These are phyloP conservation scores for Veloboletus limbatus DNA, from an alignment of 1,284 basidiomycete species.

Conservation along the genomic window DNA sequence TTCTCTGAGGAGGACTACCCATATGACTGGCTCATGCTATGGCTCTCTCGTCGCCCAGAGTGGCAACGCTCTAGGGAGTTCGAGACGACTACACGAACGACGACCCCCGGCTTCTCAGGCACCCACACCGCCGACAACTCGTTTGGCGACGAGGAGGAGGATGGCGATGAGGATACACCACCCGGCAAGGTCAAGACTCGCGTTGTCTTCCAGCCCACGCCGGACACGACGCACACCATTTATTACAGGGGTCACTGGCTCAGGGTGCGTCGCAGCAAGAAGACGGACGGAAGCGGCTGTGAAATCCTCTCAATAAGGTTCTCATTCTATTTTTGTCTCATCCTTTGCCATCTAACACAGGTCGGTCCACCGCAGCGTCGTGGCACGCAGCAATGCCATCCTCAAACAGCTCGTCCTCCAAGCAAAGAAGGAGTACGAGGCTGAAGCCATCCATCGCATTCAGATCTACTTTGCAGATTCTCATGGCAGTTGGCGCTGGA, in stretches of 20 bases:
- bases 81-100: slow-evolving; percentile 73
- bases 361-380: slow-evolving; percentile 52
- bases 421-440: slow-evolving; percentile 83
- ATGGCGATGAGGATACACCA: slow-evolving; percentile 48
- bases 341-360: slow-evolving; percentile 10
- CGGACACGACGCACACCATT: slow-evolving; percentile 80
- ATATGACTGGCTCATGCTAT: slow-evolving; percentile 81
- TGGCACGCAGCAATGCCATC: slow-evolving; percentile 74
- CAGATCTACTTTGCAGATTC: slow-evolving; percentile 84
- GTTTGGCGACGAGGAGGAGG: slow-evolving; percentile 63
- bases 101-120: slow-evolving; percentile 48
- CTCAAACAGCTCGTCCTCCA: slow-evolving; percentile 83
- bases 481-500: slow-evolving; percentile 83
- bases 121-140: slow-evolving; percentile 51
- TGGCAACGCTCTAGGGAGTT: slow-evolving; percentile 84
- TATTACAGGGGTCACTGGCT: slow-evolving; percentile 81
- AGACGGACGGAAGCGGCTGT: slow-evolving; percentile 59
- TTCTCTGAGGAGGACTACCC: slow-evolving; percentile 83
- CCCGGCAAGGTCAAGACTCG: slow-evolving; percentile 70
- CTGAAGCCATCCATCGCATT: slow-evolving; percentile 76
- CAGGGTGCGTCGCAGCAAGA: slow-evolving; percentile 64
- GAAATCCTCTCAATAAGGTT: slow-evolving; percentile 75
- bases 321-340: slow-evolving; percentile 20
- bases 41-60: slow-evolving; percentile 75
- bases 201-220: slow-evolving; percentile 80